Evolutionary conservation across 192 early-diverging fungal species (phyloP).

Genomic region (Linderina pennispora): DNA sequence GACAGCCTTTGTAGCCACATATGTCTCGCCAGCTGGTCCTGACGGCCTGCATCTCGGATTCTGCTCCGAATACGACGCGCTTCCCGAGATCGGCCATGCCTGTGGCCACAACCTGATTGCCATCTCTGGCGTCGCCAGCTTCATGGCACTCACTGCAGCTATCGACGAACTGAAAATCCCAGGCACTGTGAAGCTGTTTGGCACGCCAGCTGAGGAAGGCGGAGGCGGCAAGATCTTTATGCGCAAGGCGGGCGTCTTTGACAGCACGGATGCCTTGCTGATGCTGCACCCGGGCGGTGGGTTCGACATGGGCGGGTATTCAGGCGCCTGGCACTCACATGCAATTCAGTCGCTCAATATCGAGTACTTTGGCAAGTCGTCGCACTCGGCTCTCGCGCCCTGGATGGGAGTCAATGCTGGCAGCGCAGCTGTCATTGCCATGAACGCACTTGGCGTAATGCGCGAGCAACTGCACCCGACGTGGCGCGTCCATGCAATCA

Average conservation of each 20-base stretch:
- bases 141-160: constrained; percentile 41
- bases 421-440: constrained; percentile 62
- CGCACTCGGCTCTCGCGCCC: constrained; percentile 65
- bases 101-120: constrained; percentile 75
- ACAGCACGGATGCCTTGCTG: constrained; percentile 63
- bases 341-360: constrained; percentile 40
- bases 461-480: neutral
- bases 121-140: constrained; percentile 59
- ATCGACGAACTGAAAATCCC: constrained; percentile 39
- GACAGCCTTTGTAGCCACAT: constrained; percentile 75
- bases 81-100: constrained; percentile 60
- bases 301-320: too few relatives aligned
- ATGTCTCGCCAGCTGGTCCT: constrained; percentile 26
- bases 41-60: constrained; percentile 51
- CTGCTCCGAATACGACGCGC: constrained; percentile 60
- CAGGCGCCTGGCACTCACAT: constrained; percentile 44
- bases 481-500: neutral
- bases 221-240: constrained; percentile 69
- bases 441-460: constrained; percentile 50
- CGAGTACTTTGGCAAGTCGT: constrained; percentile 66
- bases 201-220: constrained; percentile 71
- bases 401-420: constrained; percentile 73
- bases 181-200: constrained; percentile 62
- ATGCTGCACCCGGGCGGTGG: constrained; percentile 75
- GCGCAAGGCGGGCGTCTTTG: constrained; percentile 60